These are phyloP conservation scores for Cutaneotrichosporon arboriforme DNA, from an alignment of 1,284 basidiomycete species.

Conservation along the genomic window DNA sequence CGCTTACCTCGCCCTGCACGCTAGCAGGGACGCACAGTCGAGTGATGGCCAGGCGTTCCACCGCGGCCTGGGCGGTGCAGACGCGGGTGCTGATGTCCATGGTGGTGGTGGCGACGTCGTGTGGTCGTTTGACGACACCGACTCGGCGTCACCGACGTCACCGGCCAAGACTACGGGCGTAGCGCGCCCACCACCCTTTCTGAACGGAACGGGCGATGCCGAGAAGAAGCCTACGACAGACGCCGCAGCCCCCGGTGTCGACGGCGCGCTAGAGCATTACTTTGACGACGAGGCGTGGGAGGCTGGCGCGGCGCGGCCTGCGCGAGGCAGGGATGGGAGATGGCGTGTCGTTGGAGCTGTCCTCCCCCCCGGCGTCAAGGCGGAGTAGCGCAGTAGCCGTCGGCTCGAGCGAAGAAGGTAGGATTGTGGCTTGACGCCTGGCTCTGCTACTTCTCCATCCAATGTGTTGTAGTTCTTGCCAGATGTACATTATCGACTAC, in stretches of 20 bases:
- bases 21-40: not conserved
- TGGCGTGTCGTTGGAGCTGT: constrained; percentile 25
- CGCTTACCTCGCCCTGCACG: constrained; percentile 27
- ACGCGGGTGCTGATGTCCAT: too few species aligned
- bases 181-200: too few species aligned
- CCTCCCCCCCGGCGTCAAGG: not conserved
- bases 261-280: constrained; percentile 21
- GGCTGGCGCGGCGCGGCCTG: constrained; percentile 9
- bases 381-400: too few species aligned
- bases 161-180: too few species aligned
- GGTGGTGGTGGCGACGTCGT: not conserved
- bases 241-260: constrained; percentile 5
- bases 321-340: constrained; percentile 15
- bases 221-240: constrained; percentile 1
- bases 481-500: too few species aligned
- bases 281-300: constrained; percentile 39
- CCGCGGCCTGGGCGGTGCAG: not conserved
- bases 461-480: too few species aligned
- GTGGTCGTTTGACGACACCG: not conserved
- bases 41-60: not conserved
- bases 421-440: too few species aligned
- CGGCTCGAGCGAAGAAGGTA: too few species aligned
- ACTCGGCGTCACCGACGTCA: too few species aligned
- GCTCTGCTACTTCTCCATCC: too few species aligned
- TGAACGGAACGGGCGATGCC: not conserved